Evolutionary conservation across 1,139 yeast genomes (phyloP), one percentile per base, ranked within the genome.

Genomic region (Geotrichum reessii): DNA sequence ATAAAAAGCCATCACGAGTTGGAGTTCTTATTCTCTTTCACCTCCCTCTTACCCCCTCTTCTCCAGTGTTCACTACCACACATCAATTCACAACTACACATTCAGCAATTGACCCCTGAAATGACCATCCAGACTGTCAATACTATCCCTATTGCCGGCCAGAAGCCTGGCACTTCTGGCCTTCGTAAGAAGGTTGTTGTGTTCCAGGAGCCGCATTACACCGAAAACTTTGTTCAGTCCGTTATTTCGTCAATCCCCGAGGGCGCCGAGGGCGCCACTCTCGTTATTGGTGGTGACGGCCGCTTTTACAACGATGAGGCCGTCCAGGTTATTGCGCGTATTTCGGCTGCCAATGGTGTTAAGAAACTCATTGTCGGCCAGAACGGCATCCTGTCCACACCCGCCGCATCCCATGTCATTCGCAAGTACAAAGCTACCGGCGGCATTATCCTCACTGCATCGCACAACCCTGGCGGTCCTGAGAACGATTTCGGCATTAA

Each of bases 381-480:
- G 69, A 69, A 86, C 67, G 98, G 98, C 25, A 79, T 93, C 61
- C 79, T 93, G 59, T 88, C 96, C 19, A 93, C 99, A 3, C 99
- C 99, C 1, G 98, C 98, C 24, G 95, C 97, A 22, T 89, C 97
- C 21, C 92, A 91, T 72, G 79, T 93, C 60, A 93, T 93, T 67
- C 83, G 99, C 72, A 82, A 84, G 64, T 82, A 77, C 65, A 72
- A 79, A 59, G 88, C 90, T 63, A 92, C 97, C 8, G 99, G 99
- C 63, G 99, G 98, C 62, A 91, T 93, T 73, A 90, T 95, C 64
- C 79, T 93, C 69, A 93, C 99, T 22, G 99, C 99, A 3, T 87
- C 96, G 42, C 99, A 93, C 75, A 93, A 93, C 74, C 99, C 99
- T n/a, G 99, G 99, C 72, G 98, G 98, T 6, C 97, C 97, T 61